A percentile compares a stretch with the other conserved stretches of the same genome.
phyloP scores from a whole-genome alignment of 2,329 filamentous ascomycete genomes.

The Coniochaeta sp. region DNA sequence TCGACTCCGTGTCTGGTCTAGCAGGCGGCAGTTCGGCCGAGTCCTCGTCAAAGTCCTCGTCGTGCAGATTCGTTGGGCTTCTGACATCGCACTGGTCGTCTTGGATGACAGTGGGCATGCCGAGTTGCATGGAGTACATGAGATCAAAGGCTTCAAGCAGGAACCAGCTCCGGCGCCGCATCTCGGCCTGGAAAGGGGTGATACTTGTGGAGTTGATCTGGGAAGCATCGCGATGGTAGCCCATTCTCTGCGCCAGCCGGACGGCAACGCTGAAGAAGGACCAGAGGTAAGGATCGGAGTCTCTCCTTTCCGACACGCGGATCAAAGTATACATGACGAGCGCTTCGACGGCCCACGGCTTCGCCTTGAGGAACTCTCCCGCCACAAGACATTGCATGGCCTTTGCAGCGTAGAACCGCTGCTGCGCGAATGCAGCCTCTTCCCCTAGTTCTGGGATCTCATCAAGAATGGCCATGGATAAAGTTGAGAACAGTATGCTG shows the following conservation, averaged over 20 bases:
- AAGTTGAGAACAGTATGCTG: slow-evolving; percentile 41
- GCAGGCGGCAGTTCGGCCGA: slow-evolving; percentile 32
- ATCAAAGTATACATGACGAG: slow-evolving; percentile 37
- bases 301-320: slow-evolving; percentile 31
- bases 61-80: slow-evolving; percentile 38
- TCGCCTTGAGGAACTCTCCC: slow-evolving; percentile 38
- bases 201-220: slow-evolving; percentile 25
- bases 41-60: slow-evolving; percentile 47
- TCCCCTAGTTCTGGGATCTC: not conserved
- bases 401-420: slow-evolving; percentile 13
- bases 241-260: slow-evolving; percentile 43
- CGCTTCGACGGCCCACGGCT: slow-evolving; percentile 40
- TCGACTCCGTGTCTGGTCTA: slow-evolving; percentile 33
- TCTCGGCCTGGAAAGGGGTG: slow-evolving; percentile 42
- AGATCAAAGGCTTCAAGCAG: slow-evolving; percentile 40
- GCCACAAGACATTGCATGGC: slow-evolving; percentile 40
- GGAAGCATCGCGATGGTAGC: slow-evolving; percentile 42
- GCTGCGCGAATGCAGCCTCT: not conserved
- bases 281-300: slow-evolving; percentile 38
- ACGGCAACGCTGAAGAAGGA: slow-evolving; percentile 37
- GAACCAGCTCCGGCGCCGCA: slow-evolving; percentile 43
- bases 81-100: slow-evolving; percentile 37
- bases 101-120: slow-evolving; percentile 31
- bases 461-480: slow-evolving; percentile 27
- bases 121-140: slow-evolving; percentile 42